Percentiles rank a stretch among this genome's conserved stretches.
These are phyloP conservation scores for Nymphaea colorata DNA, from an alignment of 164 flowering plant species.

Conservation along the genomic window DNA sequence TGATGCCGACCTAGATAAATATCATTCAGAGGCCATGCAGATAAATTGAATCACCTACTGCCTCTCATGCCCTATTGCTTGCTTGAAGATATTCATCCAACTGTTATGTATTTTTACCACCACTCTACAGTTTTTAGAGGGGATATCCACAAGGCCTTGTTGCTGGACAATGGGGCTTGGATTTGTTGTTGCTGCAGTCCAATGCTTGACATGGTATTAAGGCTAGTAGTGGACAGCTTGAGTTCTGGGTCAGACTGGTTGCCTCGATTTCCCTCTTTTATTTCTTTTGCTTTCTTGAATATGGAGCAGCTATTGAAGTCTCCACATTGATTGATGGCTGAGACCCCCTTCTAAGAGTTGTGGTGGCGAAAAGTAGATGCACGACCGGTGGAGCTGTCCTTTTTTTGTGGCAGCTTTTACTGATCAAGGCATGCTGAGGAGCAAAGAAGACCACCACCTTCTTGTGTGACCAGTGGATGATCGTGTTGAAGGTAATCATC, in stretches of 20 bases:
- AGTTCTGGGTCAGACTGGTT: neutral
- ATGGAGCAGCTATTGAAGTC: neutral
- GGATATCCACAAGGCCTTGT: too few relatives aligned
- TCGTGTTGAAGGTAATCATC: neutral
- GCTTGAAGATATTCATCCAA: neutral
- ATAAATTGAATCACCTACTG: slow-evolving; percentile 18
- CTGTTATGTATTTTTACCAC: slow-evolving; percentile 4
- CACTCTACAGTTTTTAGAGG: neutral
- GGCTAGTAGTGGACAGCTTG: neutral
- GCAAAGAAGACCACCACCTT: neutral
- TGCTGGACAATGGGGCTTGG: neutral
- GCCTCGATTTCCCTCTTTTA: neutral
- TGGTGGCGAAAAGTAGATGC: neutral
- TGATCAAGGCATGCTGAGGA: neutral
- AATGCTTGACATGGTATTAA: neutral
- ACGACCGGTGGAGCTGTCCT: neutral
- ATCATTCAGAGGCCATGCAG: slow-evolving; percentile 61
- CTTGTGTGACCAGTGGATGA: neutral
- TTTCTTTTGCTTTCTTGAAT: neutral
- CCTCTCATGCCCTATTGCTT: slow-evolving; percentile 3
- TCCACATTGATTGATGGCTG: neutral
- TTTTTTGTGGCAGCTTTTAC: neutral
- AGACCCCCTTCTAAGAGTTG: neutral
- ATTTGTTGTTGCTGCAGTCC: neutral
- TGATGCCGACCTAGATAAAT: slow-evolving; percentile 64